Evolutionary conservation across 169 alveolate species (phyloP).

Genomic region (Plasmodium inui): DNA sequence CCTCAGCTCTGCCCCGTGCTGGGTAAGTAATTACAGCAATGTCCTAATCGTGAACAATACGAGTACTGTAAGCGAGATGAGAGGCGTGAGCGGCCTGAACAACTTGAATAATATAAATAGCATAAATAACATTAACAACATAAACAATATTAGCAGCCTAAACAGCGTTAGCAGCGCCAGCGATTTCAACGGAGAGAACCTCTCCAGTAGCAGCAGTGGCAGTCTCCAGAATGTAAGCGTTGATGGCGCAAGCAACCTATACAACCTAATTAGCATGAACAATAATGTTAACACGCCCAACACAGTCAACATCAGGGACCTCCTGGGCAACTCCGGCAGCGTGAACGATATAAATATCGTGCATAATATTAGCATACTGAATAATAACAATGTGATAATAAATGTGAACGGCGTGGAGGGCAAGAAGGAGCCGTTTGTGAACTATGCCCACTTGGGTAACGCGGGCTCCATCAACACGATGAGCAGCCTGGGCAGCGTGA

Average conservation of each 20-base stretch:
- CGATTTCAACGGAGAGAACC: background rate
- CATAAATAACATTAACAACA: too few species aligned
- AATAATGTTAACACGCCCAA: background rate
- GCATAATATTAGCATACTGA: background rate
- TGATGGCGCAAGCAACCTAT: background rate
- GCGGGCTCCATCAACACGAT: background rate
- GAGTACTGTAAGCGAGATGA: background rate
- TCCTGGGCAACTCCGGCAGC: background rate
- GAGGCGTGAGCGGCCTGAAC: background rate
- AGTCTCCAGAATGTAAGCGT: background rate
- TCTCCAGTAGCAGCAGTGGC: background rate
- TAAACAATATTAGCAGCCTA: background rate
- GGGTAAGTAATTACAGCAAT: constrained; percentile 7
- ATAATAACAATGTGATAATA: background rate
- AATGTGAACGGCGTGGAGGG: background rate
- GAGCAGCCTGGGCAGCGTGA: background rate
- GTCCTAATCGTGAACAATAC: background rate
- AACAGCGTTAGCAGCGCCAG: background rate
- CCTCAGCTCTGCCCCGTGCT: background rate
- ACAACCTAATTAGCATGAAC: background rate
- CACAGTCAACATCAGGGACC: background rate
- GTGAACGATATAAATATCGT: background rate
- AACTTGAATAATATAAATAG: background rate
- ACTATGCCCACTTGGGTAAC: background rate
- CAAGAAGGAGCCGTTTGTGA: background rate